A percentile compares a stretch with the other conserved stretches of the same genome.
Conservation (phyloP, 2,329 filamentous ascomycete genomes). For the Penicillium sp. region DNA sequence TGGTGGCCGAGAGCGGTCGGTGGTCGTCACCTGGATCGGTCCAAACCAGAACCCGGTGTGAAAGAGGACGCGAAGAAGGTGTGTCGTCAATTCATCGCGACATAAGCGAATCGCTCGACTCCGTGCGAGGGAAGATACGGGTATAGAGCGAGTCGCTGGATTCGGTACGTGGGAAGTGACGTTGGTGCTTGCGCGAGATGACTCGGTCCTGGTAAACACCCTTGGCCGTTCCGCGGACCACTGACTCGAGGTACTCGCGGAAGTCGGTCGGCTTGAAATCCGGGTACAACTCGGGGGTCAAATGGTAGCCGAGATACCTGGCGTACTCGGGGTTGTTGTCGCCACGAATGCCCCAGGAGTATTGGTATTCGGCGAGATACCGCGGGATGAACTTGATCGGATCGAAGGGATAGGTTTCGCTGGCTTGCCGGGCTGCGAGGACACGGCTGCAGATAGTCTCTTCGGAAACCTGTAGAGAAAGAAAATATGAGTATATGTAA, state of each 20-base stretch:
- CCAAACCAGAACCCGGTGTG: constrained; percentile 16
- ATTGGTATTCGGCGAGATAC: constrained; percentile 52
- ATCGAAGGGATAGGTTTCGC: constrained; percentile 47
- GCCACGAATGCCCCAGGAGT: constrained; percentile 56
- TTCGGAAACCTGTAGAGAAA: constrained; percentile 38
- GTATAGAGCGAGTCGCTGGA: constrained; percentile 46
- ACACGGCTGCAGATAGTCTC: constrained; percentile 45
- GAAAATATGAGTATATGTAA: not conserved
- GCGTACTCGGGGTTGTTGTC: constrained; percentile 63
- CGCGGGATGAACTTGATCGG: constrained; percentile 44
- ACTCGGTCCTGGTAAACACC: constrained; percentile 46
- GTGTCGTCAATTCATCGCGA: constrained; percentile 34
- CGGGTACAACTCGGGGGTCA: constrained; percentile 61
- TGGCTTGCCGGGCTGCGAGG: constrained; percentile 41
- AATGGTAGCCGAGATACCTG: constrained; percentile 61
- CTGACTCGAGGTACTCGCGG: constrained; percentile 48
- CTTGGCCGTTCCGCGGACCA: constrained; percentile 51
- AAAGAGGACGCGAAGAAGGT: constrained; percentile 13
- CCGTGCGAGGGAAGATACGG: constrained; percentile 44
- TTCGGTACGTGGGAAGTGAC: constrained; percentile 44
- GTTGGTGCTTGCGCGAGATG: constrained; percentile 45
- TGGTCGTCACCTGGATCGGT: constrained; percentile 19
- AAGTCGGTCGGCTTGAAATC: constrained; percentile 53
- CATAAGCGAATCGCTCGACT: constrained; percentile 47
- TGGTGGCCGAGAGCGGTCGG: constrained; percentile 10